phyloP scores from a whole-genome alignment of 163 green algal species.

The Scenedesmus sp. region DNA sequence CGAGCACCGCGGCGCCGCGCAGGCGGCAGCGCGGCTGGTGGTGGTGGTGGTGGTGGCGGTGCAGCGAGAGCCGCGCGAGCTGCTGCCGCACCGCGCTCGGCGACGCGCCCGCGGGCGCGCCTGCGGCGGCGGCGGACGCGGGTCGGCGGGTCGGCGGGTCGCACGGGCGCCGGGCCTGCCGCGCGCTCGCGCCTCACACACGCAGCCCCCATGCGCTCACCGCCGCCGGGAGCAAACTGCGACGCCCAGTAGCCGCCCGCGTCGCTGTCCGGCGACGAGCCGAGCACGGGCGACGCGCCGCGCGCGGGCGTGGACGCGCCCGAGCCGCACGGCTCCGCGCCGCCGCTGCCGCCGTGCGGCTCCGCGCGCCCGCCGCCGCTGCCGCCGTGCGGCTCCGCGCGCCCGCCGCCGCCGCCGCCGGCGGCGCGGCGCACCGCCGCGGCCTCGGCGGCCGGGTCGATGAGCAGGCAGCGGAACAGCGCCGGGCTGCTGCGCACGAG shows the following conservation, averaged over 20 bases:
- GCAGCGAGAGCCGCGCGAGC: slow-evolving; percentile 6
- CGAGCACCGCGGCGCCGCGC: not conserved
- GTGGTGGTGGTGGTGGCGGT: slow-evolving; percentile 5
- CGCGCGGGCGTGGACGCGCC: not conserved
- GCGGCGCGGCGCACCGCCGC: not conserved
- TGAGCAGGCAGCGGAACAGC: slow-evolving; percentile 2
- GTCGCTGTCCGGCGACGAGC: slow-evolving; percentile 34
- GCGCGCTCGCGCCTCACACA: too few relatives aligned
- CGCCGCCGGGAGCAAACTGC: slow-evolving; percentile 5
- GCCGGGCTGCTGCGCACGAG: not conserved
- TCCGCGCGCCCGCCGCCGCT: not conserved
- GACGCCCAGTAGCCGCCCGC: slow-evolving; percentile 34
- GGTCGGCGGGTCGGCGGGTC: too few relatives aligned
- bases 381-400: not conserved
- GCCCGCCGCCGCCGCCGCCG: not conserved
- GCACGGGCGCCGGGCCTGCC: too few relatives aligned
- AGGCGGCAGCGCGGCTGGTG: slow-evolving; percentile 7
- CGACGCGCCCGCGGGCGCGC: too few relatives aligned
- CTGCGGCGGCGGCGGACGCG: too few relatives aligned
- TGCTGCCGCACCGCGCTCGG: not conserved
- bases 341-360: not conserved
- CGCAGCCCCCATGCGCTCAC: too few relatives aligned
- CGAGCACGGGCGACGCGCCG: slow-evolving; percentile 6
- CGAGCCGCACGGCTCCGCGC: not conserved
- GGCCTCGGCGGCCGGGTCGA: slow-evolving; percentile 24